These are phyloP conservation scores for Dothistroma septosporum DNA, from an alignment of 2,329 filamentous ascomycete species.

Conservation along the genomic window DNA sequence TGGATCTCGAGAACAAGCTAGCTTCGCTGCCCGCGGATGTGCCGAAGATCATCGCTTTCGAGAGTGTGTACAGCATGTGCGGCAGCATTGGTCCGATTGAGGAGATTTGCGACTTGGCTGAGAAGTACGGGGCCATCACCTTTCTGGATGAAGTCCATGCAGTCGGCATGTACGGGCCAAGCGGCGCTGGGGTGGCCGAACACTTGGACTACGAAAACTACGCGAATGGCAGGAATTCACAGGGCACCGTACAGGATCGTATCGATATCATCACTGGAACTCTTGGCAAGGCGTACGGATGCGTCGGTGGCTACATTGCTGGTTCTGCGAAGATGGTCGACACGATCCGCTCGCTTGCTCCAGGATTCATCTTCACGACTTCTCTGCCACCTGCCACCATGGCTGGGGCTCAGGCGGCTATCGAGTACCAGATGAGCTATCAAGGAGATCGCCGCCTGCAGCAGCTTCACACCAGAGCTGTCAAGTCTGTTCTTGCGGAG, in stretches of 20 bases:
- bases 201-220: constrained; percentile 93
- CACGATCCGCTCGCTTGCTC: constrained; percentile 86
- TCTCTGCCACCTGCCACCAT: constrained; percentile 93
- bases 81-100: constrained; percentile 94
- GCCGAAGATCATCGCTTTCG: constrained; percentile 97
- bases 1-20: constrained; percentile 86
- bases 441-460: constrained; percentile 85
- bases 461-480: constrained; percentile 91
- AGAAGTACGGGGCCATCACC: constrained; percentile 96
- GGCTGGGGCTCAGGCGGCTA: constrained; percentile 86
- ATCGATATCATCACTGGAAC: constrained; percentile 98
- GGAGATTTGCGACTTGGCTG: constrained; percentile 90
- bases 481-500: constrained; percentile 75
- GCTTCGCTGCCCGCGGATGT: constrained; percentile 77
- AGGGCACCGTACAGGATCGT: constrained; percentile 88
- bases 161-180: constrained; percentile 97
- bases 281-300: constrained; percentile 95
- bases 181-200: constrained; percentile 92
- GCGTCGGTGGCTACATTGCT: constrained; percentile 95
- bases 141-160: constrained; percentile 98
- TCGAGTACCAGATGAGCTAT: constrained; percentile 87
- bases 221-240: constrained; percentile 65
- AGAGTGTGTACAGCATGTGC: constrained; percentile 99
- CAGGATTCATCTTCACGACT: constrained; percentile 98
- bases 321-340: constrained; percentile 83